Base-by-base conservation (phyloP, 805 yeast genomes). In the Pichia eremophila region DNA sequence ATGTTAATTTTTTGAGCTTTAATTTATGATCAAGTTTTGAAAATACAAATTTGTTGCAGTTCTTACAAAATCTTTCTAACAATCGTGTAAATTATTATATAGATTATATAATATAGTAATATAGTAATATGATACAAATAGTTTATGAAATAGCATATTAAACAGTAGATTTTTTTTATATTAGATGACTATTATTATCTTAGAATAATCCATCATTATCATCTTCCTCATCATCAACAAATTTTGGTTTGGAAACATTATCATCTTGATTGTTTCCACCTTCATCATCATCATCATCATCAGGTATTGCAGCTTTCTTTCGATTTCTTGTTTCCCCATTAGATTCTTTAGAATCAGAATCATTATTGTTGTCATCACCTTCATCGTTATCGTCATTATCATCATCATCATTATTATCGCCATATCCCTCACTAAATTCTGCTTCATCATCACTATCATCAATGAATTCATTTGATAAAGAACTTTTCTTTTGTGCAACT, bases 391-490 rank as follows among this genome's bases (percentile, higher is more conserved):
- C 46, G 2, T 17, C 52, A 27, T 44, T 32, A 19, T 44, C 50
- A 29, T 45, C 49, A 14, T 42, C 54, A 17, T 39, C 47, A 18
- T 45, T 47, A 37, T 50, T 51, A 29, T 44, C 47, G 27, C 45
- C 53, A 14, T 55, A 52, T n/a, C 44, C 57, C 18, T 56, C 62
- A 36, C 51, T 51, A 34, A 49, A 57, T 8, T 54, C 57, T 10
- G 56, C 60, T 28, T 60, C 65, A 18, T 61, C 64, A 42, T 64
- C 68, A 52, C 65, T 60, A 28, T 61, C 66, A 15, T 56, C 65
- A 40, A 62, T 58, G n/a, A 49, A 47, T 39, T 62, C 66, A 12
- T 60, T 60, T 3, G 63, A 59, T 18, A 60, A 43, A 2, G 29
- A 47, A 34, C 58, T 54, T 28, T 46, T 56, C 47, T 56, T 57